A percentile compares a stretch with the other conserved stretches of the same genome.
phyloP scores from a whole-genome alignment of 1,284 basidiomycete genomes.

The Ceratobasidium sp. region DNA sequence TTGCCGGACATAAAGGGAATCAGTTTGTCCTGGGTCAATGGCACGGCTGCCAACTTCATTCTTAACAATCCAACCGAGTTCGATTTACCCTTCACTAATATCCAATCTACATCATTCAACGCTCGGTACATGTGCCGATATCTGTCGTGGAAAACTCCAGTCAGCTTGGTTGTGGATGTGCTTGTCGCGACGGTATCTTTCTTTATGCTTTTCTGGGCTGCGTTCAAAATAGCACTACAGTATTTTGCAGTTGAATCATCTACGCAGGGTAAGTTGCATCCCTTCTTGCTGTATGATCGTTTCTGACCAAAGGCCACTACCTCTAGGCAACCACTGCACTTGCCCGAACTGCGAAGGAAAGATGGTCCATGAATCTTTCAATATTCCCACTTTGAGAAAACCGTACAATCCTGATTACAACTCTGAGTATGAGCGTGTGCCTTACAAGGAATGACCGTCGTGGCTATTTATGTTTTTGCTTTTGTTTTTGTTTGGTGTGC shows the following conservation, averaged over 20 bases:
- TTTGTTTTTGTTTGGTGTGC: not conserved
- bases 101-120: not conserved
- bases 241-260: constrained; percentile 1
- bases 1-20: not conserved
- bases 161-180: not conserved
- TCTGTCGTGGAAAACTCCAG: constrained; percentile 4
- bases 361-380: no score
- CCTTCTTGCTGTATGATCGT: not conserved
- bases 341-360: not conserved
- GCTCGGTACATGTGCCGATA: not conserved
- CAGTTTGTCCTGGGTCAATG: not conserved
- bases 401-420: no score
- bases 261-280: not conserved
- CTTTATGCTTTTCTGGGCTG: not conserved
- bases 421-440: no score
- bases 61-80: not conserved
- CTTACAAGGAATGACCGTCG: no score
- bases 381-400: no score
- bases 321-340: constrained; percentile 1
- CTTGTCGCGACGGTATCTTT: not conserved
- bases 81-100: not conserved
- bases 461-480: no score
- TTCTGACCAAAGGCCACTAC: not conserved
- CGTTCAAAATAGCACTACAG: not conserved
- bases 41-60: not conserved